These are phyloP conservation scores for Diospyros lotus DNA, from an alignment of 148 eudicot species.

Conservation along the genomic window DNA sequence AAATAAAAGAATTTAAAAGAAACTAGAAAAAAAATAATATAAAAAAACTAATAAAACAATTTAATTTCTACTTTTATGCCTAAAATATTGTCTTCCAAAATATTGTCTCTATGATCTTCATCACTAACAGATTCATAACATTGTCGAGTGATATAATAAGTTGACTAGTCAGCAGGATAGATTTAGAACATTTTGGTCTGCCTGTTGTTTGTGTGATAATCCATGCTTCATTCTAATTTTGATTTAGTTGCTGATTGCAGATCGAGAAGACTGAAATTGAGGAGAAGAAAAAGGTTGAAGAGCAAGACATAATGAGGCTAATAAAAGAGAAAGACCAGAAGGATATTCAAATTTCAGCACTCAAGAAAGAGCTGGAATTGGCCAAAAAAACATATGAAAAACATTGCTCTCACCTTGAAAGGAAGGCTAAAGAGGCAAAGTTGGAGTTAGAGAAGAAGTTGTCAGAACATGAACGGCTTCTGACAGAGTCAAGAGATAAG, in stretches of 20 bases:
- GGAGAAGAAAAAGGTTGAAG: slow-evolving; percentile 57
- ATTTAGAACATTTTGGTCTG: too few relatives aligned
- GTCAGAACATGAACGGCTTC: slow-evolving; percentile 48
- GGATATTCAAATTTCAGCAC: slow-evolving; percentile 42
- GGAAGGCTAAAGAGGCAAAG: slow-evolving; percentile 44
- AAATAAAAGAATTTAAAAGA: too few relatives aligned
- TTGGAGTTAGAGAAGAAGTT: slow-evolving; percentile 58
- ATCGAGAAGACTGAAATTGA: slow-evolving; percentile 63
- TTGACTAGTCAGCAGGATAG: too few relatives aligned
- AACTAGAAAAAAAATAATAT: too few relatives aligned
- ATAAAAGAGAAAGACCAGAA: slow-evolving; percentile 52
- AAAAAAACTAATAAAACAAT: too few relatives aligned
- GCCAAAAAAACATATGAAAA: slow-evolving; percentile 48
- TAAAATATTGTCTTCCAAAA: neutral
- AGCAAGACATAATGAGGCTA: slow-evolving; percentile 48
- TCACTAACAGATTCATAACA: too few relatives aligned
- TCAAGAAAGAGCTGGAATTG: slow-evolving; percentile 54
- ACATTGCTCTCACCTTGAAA: slow-evolving; percentile 40
- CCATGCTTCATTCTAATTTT: neutral
- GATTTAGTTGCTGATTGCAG: slow-evolving; percentile 33
- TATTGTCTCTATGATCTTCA: neutral
- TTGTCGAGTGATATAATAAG: too few relatives aligned
- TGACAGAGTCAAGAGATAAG: slow-evolving; percentile 58
- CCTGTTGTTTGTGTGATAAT: slow-evolving; percentile 6
- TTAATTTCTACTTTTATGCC: neutral